phyloP scores from a whole-genome alignment of 2,329 filamentous ascomycete species.

The Aureobasidium uvarum region DNA sequence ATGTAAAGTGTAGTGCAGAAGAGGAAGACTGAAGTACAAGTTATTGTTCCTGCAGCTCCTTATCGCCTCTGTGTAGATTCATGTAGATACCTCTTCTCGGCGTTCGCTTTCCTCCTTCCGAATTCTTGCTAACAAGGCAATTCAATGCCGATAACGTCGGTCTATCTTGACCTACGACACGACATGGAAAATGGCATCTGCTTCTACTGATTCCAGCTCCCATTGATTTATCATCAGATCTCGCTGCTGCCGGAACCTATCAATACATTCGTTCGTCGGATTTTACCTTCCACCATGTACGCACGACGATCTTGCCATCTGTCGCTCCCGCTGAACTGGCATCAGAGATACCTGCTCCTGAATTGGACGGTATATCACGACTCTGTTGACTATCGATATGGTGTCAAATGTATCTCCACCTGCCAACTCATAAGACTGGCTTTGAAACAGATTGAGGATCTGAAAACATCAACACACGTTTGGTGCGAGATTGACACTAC shows the following conservation, averaged over 20 bases:
- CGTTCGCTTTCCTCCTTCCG: neutral
- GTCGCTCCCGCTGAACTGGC: neutral
- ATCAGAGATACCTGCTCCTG: neutral
- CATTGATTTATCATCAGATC: neutral
- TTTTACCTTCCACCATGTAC: neutral
- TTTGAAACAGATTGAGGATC: neutral
- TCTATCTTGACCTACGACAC: neutral
- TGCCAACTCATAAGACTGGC: neutral
- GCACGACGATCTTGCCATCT: neutral
- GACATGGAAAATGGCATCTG: too few species aligned
- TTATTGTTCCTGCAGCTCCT: neutral
- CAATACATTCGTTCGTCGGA: neutral
- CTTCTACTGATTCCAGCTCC: too few species aligned
- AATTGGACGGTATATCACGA: neutral
- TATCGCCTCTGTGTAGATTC: neutral
- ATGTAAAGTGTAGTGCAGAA: neutral
- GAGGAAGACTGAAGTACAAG: neutral
- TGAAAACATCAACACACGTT: neutral
- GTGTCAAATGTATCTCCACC: neutral
- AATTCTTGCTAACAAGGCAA: neutral
- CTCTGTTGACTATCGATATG: neutral
- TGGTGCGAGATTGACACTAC: neutral
- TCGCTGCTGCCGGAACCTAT: neutral
- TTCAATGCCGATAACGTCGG: constrained; percentile 3
- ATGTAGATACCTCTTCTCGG: neutral